Base-by-base conservation (phyloP, 768 basidiomycete species). In the Stropharia rugosoannulata region DNA sequence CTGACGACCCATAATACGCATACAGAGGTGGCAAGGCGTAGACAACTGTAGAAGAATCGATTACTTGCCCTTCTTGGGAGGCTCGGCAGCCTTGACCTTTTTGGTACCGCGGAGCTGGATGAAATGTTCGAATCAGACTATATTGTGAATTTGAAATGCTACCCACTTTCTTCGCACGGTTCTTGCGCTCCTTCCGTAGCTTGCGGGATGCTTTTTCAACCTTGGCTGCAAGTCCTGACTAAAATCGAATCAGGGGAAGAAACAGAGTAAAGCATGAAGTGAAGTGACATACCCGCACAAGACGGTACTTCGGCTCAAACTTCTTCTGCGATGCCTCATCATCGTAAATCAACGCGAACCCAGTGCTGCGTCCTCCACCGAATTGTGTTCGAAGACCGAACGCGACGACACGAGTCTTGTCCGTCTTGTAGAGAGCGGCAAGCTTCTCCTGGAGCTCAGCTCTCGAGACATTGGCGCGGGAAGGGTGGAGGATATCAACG, bases 131-230 rank as follows among this genome's bases (percentile, higher is more conserved):
- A 61, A 40, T 12, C 4, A 49, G 27, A 49, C 18, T 39, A 22
- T 22, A 27, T 18, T 3, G 15, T 9, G 53, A 13, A 44, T 16
- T 19, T 11, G 39, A 57, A 38, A 22, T 49, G 22, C 18, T 25
- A 38, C 57, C 16, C 25, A 93, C 95, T 88, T 98, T 98, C 90
- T 99, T 99, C 60, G 90, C 85, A 72, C 96, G 88, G 80, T 99
- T 99, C 86, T 99, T 99, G 68, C 97, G 87, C 82, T 98, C 96
- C 81, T 98, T 98, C 76, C 97, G 89, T 75, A 98, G 86, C 75
- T 98, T 98, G 69, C 97, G 90, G 62, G 93, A 94, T 51, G 96
- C 79, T 75, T 89, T 93, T 41, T 93, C 91, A 60, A 89, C 86
- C 80, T 98, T 97, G 60, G 80, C 56, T 35, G 65, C 70, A 46